Conservation (phyloP, 495 filamentous ascomycete species). For the Choiromyces venosus region DNA sequence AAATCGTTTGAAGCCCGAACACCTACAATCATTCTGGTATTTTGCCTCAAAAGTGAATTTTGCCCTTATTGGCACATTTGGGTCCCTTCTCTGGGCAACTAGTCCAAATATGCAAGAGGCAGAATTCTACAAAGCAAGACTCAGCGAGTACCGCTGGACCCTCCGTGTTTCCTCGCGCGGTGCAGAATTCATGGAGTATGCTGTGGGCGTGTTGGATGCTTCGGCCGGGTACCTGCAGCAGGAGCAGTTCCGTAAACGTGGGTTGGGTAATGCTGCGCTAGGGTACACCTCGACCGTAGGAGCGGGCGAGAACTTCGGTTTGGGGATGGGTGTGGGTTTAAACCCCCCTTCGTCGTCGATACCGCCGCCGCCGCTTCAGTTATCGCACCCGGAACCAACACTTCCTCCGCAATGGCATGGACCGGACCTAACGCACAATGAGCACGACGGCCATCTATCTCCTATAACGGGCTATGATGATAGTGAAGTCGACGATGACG, state of each 20-base stretch:
- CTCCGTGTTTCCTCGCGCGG: slow-evolving; percentile 76
- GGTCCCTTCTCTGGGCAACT: slow-evolving; percentile 76
- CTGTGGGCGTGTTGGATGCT: slow-evolving; percentile 64
- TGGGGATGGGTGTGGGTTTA: slow-evolving; percentile 39
- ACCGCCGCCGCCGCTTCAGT: slow-evolving; percentile 18
- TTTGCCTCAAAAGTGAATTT: slow-evolving; percentile 77
- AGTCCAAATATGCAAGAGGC: slow-evolving; percentile 77
- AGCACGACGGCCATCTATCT: slow-evolving; percentile 22
- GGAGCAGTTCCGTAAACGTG: slow-evolving; percentile 37
- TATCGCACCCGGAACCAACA: slow-evolving; percentile 10
- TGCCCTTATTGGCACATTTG: slow-evolving; percentile 75
- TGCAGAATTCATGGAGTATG: slow-evolving; percentile 71
- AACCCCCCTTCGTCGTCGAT: slow-evolving; percentile 10
- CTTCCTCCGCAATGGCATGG: slow-evolving; percentile 28
- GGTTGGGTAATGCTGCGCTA: slow-evolving; percentile 19
- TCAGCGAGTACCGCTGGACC: slow-evolving; percentile 92
- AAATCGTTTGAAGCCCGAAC: slow-evolving; percentile 63
- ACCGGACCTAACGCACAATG: slow-evolving; percentile 20
- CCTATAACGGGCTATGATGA: slow-evolving; percentile 30
- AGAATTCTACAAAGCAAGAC: slow-evolving; percentile 82
- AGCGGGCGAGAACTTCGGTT: slow-evolving; percentile 33
- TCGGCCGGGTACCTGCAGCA: slow-evolving; percentile 39
- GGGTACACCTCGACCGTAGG: slow-evolving; percentile 37
- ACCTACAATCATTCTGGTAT: slow-evolving; percentile 73
- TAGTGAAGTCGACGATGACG: slow-evolving; percentile 28